A percentile compares a stretch with the other conserved stretches of the same genome.
These are phyloP conservation scores for Knoxia roxburghii DNA, from an alignment of 257 asterid species.

Conservation along the genomic window DNA sequence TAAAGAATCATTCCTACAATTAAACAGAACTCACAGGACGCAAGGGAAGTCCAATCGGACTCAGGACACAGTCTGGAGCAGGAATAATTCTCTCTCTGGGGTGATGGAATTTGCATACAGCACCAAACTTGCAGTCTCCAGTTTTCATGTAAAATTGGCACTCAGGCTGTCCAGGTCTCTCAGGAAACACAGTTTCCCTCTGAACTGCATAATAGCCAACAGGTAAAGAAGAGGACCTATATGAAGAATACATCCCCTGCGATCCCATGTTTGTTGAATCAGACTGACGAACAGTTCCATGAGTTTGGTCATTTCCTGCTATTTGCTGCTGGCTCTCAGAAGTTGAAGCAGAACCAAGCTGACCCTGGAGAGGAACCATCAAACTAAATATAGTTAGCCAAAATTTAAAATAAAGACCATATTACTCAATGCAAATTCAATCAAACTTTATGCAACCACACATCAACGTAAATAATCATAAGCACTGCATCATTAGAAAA, in stretches of 20 bases:
- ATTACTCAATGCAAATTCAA: neutral
- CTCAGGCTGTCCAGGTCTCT: conserved; percentile 94
- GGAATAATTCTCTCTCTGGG: conserved; percentile 80
- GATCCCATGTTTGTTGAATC: conserved; percentile 47
- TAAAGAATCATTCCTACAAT: neutral
- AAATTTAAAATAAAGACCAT: neutral
- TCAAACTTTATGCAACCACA: neutral
- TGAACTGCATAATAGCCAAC: conserved; percentile 69
- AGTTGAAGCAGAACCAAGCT: conserved; percentile 65
- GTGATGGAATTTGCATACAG: conserved; percentile 91
- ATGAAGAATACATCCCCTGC: conserved; percentile 41
- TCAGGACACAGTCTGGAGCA: conserved; percentile 82
- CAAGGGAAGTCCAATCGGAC: conserved; percentile 90
- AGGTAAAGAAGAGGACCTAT: conserved; percentile 55
- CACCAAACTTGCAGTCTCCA: conserved; percentile 95
- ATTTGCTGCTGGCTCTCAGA: conserved; percentile 60
- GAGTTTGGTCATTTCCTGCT: conserved; percentile 48
- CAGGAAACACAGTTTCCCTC: conserved; percentile 80
- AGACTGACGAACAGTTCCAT: conserved; percentile 44
- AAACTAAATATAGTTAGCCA: neutral
- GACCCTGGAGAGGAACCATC: conserved; percentile 51
- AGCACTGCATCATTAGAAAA: neutral
- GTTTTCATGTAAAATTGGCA: conserved; percentile 96
- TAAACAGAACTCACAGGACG: conserved; percentile 64
- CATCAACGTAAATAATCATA: neutral